Conservation (phyloP, 805 yeast genomes). For the Metschnikowia drakensbergensis region DNA sequence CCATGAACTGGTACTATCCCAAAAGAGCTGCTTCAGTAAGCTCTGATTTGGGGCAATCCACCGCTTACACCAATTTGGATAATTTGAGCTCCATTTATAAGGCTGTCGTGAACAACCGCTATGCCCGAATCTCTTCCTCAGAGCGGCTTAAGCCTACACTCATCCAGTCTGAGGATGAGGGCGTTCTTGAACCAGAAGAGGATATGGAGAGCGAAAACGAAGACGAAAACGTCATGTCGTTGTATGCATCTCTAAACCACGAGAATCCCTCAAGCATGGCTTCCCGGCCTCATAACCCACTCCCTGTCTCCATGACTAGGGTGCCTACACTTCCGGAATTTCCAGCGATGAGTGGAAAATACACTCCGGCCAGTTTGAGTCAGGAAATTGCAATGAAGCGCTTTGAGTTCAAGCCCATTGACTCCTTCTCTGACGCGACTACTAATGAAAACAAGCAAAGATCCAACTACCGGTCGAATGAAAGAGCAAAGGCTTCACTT, state of each 20-base stretch:
- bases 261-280: constrained; percentile 10
- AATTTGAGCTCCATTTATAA: constrained; percentile 25
- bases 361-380: constrained; percentile 22
- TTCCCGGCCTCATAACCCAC: constrained; percentile 10
- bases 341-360: constrained; percentile 35
- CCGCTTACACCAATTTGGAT: constrained; percentile 23
- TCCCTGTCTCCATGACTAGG: constrained; percentile 16
- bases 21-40: constrained; percentile 16
- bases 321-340: constrained; percentile 44
- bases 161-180: constrained; percentile 4
- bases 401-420: constrained; percentile 17
- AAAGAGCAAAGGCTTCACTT: constrained; percentile 63
- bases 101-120: constrained; percentile 16
- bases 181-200: constrained; percentile 12
- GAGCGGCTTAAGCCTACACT: constrained; percentile 5
- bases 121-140: constrained; percentile 11
- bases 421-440: constrained; percentile 9
- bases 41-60: constrained; percentile 9
- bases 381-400: constrained; percentile 16
- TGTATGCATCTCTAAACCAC: constrained; percentile 52
- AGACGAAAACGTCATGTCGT: constrained; percentile 67
- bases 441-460: constrained; percentile 15
- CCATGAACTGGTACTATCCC: constrained; percentile 26
- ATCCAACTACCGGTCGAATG: constrained; percentile 40
- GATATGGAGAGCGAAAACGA: constrained; percentile 44